Percentiles rank a stretch among this genome's conserved stretches.
phyloP scores from a whole-genome alignment of 495 filamentous ascomycete genomes.

The Penicillium ucsense region DNA sequence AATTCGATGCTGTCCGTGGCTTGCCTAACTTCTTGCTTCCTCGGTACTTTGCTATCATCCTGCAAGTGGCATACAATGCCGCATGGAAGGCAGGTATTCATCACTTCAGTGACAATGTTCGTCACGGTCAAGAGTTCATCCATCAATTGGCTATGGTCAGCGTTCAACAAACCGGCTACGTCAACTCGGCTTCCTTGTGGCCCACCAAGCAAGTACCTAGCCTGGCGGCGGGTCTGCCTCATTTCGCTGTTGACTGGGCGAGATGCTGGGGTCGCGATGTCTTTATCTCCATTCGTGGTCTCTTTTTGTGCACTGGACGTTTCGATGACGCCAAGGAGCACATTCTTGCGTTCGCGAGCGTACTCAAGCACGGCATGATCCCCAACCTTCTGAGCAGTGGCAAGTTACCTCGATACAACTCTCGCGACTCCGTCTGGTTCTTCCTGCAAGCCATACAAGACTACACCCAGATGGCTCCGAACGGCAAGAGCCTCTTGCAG shows the following conservation, averaged over 20 bases:
- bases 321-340: conserved; percentile 85
- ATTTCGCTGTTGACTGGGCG: conserved; percentile 91
- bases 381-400: conserved; percentile 87
- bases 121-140: conserved; percentile 72
- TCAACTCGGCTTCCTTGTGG: conserved; percentile 84
- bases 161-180: conserved; percentile 76
- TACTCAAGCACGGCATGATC: conserved; percentile 98
- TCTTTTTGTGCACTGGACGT: conserved; percentile 80
- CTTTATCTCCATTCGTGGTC: conserved; percentile 87
- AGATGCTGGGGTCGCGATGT: conserved; percentile 96
- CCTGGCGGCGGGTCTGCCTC: conserved; percentile 86
- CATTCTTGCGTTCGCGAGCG: conserved; percentile 89
- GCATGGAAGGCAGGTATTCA: conserved; percentile 69
- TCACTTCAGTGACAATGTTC: conserved; percentile 68
- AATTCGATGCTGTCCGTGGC: conserved; percentile 72
- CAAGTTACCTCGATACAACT: conserved; percentile 89
- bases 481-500: conserved; percentile 64
- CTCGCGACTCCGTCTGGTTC: conserved; percentile 95
- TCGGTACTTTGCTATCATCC: conserved; percentile 82
- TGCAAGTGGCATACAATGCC: conserved; percentile 77
- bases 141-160: conserved; percentile 83
- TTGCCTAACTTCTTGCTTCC: conserved; percentile 86
- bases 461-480: conserved; percentile 72
- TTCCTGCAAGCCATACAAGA: conserved; percentile 92
- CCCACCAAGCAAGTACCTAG: conserved; percentile 74